Evolutionary conservation across 1,284 basidiomycete species (phyloP), one percentile per base, ranked within the genome.

Genomic region (Dichomitus squalens): DNA sequence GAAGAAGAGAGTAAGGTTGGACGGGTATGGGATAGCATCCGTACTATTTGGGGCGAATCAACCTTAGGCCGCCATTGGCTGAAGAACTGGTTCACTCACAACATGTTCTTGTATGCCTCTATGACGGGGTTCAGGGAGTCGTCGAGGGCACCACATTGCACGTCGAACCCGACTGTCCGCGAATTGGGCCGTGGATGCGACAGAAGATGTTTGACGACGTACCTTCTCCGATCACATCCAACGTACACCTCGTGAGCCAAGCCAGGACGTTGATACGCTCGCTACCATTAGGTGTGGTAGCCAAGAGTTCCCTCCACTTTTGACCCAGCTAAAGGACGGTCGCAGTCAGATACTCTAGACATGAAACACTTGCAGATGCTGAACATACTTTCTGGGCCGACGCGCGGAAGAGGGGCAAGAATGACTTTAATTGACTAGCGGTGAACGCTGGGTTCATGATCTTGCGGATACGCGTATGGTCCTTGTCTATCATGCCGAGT

Each of bases 181-280:
- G 27, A n/a, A n/a, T n/a, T n/a, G n/a, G n/a, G n/a, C n/a, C n/a
- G n/a, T n/a, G n/a, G n/a, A n/a, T n/a, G n/a, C n/a, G n/a, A n/a
- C n/a, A n/a, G n/a, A n/a, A n/a, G n/a, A n/a, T n/a, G n/a, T n/a
- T n/a, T 14, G n/a, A 14, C 3, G 12, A 41, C 53, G 11, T 36
- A 69, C 70, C 65, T 56, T 68, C 66, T n/a, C 80, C 79, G 49
- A 84, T 81, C 8, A 81, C 70, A 56, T 83, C 81, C 23, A 83
- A 66, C 1, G 80, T 81, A 27, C 74, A 72, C 31, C 76, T 73
- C 2, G 72, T 73, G 14, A 83, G 70, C 72, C 75, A 80, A 2
- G 66, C 52, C 35, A 71, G 62, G 4, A 81, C 72, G 53, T 82
- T 78, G 23, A 68, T 49, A 6, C 57, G 55, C 39, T 64, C 61